Conservation (phyloP, 371 early-diverging fungal genomes). For the Syncephalis plumigaleata region DNA sequence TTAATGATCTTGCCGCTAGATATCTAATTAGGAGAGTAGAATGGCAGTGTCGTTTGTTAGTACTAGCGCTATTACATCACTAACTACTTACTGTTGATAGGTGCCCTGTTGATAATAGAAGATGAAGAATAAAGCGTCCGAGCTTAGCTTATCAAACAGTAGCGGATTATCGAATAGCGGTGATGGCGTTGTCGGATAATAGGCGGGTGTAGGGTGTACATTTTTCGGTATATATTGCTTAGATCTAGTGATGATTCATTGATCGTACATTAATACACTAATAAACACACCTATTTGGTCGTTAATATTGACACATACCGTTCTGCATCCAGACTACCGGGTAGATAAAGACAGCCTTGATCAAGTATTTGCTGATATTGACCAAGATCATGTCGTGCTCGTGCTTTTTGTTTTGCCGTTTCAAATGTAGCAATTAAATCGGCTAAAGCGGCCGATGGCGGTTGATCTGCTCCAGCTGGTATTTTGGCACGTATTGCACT, state of each 20-base stretch:
- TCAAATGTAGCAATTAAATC: conserved; percentile 66
- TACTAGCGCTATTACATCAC: too few relatives aligned
- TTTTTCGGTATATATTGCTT: conserved; percentile 52
- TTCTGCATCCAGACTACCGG: conserved; percentile 59
- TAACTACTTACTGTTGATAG: conserved; percentile 77
- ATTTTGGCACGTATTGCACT: conserved; percentile 1
- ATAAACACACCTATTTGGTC: background rate
- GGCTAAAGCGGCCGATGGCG: conserved; percentile 51
- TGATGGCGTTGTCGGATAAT: conserved; percentile 81
- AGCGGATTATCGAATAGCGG: conserved; percentile 64
- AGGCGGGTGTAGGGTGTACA: conserved; percentile 65
- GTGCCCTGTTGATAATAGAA: conserved; percentile 97
- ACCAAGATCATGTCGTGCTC: conserved; percentile 12
- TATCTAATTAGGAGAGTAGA: conserved; percentile 25
- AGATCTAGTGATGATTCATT: conserved; percentile 18
- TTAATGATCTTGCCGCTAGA: conserved; percentile 90
- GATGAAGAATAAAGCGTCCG: conserved; percentile 96
- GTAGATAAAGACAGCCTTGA: conserved; percentile 53
- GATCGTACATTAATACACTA: background rate
- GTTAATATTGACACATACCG: too few relatives aligned
- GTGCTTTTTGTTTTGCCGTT: conserved; percentile 35
- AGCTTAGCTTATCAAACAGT: conserved; percentile 81
- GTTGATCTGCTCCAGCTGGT: conserved; percentile 22
- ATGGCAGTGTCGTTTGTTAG: background rate
- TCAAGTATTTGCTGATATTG: conserved; percentile 51